Evolutionary conservation across 192 early-diverging fungal species (phyloP).

Genomic region (Lobosporangium transversale): DNA sequence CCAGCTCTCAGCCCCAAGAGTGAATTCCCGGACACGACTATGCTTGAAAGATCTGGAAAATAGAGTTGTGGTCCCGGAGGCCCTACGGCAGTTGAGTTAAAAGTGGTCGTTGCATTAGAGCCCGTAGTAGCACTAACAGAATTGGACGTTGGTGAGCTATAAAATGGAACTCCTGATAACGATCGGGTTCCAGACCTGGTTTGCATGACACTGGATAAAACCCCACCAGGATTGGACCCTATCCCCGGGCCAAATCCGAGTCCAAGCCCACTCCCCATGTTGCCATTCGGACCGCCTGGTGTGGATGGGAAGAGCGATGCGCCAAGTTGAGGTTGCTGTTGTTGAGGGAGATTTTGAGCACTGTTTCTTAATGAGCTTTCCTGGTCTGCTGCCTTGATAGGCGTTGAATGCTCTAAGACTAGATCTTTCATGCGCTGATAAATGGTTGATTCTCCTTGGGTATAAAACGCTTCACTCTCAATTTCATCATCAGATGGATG

Average conservation of each 20-base stretch:
- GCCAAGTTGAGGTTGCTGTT: neutral
- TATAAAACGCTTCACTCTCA: conserved; percentile 53
- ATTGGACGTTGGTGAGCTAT: conserved; percentile 40
- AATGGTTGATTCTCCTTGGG: conserved; percentile 50
- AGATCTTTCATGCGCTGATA: conserved; percentile 41
- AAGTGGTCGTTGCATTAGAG: no score
- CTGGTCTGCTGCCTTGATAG: neutral
- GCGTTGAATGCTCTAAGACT: conserved; percentile 15
- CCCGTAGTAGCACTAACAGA: no score
- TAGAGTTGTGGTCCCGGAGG: conserved; percentile 22
- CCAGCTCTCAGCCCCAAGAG: conserved; percentile 36
- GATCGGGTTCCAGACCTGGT: conserved; percentile 21
- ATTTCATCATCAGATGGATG: conserved; percentile 48
- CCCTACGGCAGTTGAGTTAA: neutral
- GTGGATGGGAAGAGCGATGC: conserved; percentile 14
- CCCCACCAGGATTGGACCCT: conserved; percentile 25
- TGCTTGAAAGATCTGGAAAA: conserved; percentile 35
- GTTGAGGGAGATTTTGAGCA: no score
- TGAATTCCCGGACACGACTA: conserved; percentile 36
- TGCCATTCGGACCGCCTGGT: conserved; percentile 2
- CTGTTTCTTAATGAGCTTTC: no score
- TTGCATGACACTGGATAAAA: conserved; percentile 45
- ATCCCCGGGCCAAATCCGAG: conserved; percentile 30
- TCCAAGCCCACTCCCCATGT: conserved; percentile 12
- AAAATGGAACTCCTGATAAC: conserved; percentile 36